Evolutionary conservation across 805 yeast genomes (phyloP), one percentile per base, ranked within the genome.

Genomic region (Schwanniomyces vanrijiae): DNA sequence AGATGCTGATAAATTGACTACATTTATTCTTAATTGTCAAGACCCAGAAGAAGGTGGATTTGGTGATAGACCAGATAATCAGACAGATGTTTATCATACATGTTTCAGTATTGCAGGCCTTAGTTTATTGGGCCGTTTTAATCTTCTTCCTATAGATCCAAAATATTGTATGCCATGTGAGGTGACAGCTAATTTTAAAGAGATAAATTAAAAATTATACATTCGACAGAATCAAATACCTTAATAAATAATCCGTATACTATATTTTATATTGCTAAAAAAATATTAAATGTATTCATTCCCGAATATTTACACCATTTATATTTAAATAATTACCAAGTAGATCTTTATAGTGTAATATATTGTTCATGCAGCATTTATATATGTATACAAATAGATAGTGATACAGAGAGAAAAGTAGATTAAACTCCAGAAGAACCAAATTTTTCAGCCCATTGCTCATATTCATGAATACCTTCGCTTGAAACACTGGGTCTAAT

Each of bases 11-110:
- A 81, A 78, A 55, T 69, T 94, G 47, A 76, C 77, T 44, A 63
- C 67, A 2, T 94, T 90, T 59, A 90, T 94, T 4, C 65, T 92
- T 34, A 59, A 64, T 2, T 83, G 94, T 40, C 99, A 94, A 64
- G 97, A 92, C 63, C 62, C 62, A 0, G 81, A 78, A 7, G 72
- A 69, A 10, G 99, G 99, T 26, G 99, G 99, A 0, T 85, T 94
- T 34, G 84, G 96, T 49, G 99, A 94, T 65, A 72, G 99, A 20
- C 88, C 90, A 8, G 96, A 84, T 39, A 90, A 95, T 61, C 90
- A 86, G 63, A 91, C 84, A 1, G 99, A 94, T 62, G 94, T 94
- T 0, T 94, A 82, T 61, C 99, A 94, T 62, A 94, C 99, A 0
- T 74, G 85, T 14, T 94, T 94, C 66, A 96, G 96, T 0, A 69